Conservation (phyloP, 1,284 basidiomycete species). For the Boletus hoseneyae region DNA sequence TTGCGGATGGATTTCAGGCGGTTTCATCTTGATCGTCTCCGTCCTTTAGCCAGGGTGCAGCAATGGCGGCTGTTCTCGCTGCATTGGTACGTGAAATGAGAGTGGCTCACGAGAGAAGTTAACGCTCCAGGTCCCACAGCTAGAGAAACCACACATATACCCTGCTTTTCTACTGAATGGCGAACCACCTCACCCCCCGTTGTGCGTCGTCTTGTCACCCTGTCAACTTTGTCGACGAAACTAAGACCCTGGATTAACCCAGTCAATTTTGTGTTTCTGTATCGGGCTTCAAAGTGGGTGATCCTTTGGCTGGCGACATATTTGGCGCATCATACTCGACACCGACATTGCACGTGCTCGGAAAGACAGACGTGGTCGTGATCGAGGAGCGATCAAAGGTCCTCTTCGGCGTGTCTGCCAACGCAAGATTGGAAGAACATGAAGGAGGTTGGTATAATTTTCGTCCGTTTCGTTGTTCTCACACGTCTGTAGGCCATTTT, state of each 20-base stretch:
- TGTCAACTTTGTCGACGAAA: neutral
- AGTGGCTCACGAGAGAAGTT: neutral
- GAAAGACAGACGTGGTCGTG: slow-evolving; percentile 79
- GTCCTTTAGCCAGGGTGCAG: slow-evolving; percentile 68
- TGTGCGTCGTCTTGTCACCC: slow-evolving; percentile 44
- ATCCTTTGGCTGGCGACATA: slow-evolving; percentile 50
- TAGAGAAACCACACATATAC: slow-evolving; percentile 41
- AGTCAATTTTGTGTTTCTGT: slow-evolving; percentile 70
- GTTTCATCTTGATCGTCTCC: slow-evolving; percentile 1
- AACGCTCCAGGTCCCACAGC: slow-evolving; percentile 10
- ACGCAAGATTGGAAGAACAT: slow-evolving; percentile 66
- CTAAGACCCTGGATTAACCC: neutral
- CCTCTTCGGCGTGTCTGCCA: slow-evolving; percentile 57
- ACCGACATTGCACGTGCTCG: slow-evolving; percentile 79
- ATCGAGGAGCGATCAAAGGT: slow-evolving; percentile 54
- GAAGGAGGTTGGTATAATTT: slow-evolving; percentile 58
- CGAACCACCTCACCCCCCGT: slow-evolving; percentile 59
- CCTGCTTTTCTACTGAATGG: slow-evolving; percentile 68
- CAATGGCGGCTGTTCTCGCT: slow-evolving; percentile 71
- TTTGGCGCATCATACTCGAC: slow-evolving; percentile 60
- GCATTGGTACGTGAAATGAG: slow-evolving; percentile 52
- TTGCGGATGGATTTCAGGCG: neutral
- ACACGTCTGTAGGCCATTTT: slow-evolving; percentile 60
- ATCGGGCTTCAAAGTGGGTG: slow-evolving; percentile 62
- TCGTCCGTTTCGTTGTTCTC: neutral